Conservation (phyloP, 2,329 filamentous ascomycete genomes). For the Sarocladium brachiariae region DNA sequence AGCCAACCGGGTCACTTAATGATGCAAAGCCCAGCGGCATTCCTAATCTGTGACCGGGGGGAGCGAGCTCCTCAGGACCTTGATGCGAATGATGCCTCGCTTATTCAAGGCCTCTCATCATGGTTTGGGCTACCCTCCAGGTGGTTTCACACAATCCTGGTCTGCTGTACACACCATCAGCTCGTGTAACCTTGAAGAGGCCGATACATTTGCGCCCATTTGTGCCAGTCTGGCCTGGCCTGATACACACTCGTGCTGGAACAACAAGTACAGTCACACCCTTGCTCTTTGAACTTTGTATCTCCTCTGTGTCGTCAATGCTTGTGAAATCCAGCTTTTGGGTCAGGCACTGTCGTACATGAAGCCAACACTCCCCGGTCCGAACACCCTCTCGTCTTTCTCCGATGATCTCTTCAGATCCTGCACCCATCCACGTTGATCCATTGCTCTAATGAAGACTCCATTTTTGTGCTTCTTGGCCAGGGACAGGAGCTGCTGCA, state of each 20-base stretch:
- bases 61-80: not conserved
- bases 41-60: not conserved
- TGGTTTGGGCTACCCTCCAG: not conserved
- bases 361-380: not conserved
- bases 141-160: not conserved
- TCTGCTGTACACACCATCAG: not conserved
- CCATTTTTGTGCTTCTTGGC: not conserved
- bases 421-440: not conserved
- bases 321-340: no score
- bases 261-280: not conserved
- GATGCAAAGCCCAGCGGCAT: not conserved
- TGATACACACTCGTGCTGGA: not conserved
- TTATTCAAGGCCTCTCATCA: slow-evolving; percentile 2
- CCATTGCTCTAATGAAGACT: not conserved
- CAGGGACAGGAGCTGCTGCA: not conserved
- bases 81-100: not conserved
- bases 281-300: not conserved
- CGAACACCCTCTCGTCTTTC: not conserved
- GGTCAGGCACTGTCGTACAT: not conserved
- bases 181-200: not conserved
- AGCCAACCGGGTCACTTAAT: not conserved
- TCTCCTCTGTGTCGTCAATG: no score
- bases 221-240: not conserved
- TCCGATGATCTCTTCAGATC: slow-evolving; percentile 7
- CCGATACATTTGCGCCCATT: not conserved